Percentiles rank a stretch among this genome's conserved stretches.
phyloP scores from a whole-genome alignment of 345 rosid genomes.

The Syzygium oleosum region DNA sequence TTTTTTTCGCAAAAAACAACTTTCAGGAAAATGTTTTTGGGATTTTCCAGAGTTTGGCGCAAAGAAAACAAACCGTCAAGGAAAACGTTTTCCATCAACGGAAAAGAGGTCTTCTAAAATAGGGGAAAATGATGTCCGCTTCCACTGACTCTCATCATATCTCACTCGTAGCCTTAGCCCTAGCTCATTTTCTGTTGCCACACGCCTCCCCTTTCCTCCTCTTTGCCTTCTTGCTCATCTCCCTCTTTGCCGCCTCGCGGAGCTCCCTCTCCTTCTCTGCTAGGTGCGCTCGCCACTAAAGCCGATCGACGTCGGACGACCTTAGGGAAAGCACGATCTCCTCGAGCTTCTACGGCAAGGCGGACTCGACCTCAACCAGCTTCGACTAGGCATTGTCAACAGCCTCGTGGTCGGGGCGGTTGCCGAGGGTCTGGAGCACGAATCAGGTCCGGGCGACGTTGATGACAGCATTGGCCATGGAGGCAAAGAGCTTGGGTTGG shows the following conservation, averaged over 20 bases:
- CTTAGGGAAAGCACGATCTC: constrained; percentile 62
- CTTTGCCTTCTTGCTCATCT: constrained; percentile 9
- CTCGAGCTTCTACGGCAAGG: constrained; percentile 56
- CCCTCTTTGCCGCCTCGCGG: constrained; percentile 50
- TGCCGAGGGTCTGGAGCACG: constrained; percentile 71
- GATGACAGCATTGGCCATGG: constrained; percentile 64
- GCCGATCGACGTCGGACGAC: constrained; percentile 37
- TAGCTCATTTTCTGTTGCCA: too few relatives aligned
- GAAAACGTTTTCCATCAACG: too few relatives aligned
- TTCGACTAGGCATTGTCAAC: constrained; percentile 62
- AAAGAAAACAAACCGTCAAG: too few relatives aligned
- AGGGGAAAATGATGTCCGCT: too few relatives aligned
- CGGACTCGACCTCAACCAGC: constrained; percentile 47
- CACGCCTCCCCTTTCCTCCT: too few relatives aligned
- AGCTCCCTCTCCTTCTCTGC: constrained; percentile 52
- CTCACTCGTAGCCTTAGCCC: too few relatives aligned
- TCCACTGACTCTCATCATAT: too few relatives aligned
- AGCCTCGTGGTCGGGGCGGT: constrained; percentile 87
- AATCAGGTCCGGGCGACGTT: constrained; percentile 80
- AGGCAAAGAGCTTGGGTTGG: constrained; percentile 56
- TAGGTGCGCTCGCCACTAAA: constrained; percentile 44
- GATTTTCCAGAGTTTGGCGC: too few relatives aligned
- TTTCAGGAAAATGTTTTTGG: too few relatives aligned
- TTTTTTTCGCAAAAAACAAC: too few relatives aligned
- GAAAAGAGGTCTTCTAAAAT: too few relatives aligned